Evolutionary conservation across 805 yeast genomes (phyloP).

Genomic region (Candida sakaeoensis): DNA sequence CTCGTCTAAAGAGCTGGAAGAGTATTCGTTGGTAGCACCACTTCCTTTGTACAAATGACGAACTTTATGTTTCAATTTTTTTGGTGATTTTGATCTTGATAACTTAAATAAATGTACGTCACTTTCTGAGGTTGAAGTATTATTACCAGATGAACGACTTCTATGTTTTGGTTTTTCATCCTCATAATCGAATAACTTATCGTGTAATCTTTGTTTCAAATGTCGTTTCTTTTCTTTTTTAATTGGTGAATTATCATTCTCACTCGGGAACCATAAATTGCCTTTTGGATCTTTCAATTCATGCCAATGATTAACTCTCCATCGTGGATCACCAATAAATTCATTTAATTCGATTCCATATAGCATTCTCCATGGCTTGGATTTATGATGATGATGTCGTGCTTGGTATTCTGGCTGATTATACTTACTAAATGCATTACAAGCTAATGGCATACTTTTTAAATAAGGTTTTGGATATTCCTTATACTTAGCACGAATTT

Average conservation of each 20-base stretch:
- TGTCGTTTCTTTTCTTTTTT: constrained; percentile 2
- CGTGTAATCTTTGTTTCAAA: constrained; percentile 24
- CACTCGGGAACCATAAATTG: constrained; percentile 47
- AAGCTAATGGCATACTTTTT: constrained; percentile 57
- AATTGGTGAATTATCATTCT: not conserved
- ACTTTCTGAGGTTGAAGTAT: constrained; percentile 16
- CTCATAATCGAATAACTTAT: constrained; percentile 23
- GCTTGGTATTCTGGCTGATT: constrained; percentile 21
- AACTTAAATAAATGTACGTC: constrained; percentile 7
- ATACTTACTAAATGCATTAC: constrained; percentile 54
- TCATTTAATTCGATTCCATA: constrained; percentile 71
- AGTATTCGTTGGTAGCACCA: not conserved
- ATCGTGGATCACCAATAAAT: constrained; percentile 49
- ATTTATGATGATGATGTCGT: not conserved
- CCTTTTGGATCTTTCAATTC: constrained; percentile 46
- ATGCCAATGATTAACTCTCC: constrained; percentile 56
- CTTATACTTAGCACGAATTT: constrained; percentile 48
- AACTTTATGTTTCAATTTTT: constrained; percentile 5
- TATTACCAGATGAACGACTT: constrained; percentile 22
- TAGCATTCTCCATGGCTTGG: constrained; percentile 36
- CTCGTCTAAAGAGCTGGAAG: constrained; percentile 4
- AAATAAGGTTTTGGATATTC: constrained; percentile 44
- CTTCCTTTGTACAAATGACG: constrained; percentile 7
- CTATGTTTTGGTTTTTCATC: constrained; percentile 6
- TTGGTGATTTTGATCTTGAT: constrained; percentile 7